Evolutionary conservation across 208 protist species (phyloP), one percentile per base, ranked within the genome.

Genomic region (Willaertia magna): DNA sequence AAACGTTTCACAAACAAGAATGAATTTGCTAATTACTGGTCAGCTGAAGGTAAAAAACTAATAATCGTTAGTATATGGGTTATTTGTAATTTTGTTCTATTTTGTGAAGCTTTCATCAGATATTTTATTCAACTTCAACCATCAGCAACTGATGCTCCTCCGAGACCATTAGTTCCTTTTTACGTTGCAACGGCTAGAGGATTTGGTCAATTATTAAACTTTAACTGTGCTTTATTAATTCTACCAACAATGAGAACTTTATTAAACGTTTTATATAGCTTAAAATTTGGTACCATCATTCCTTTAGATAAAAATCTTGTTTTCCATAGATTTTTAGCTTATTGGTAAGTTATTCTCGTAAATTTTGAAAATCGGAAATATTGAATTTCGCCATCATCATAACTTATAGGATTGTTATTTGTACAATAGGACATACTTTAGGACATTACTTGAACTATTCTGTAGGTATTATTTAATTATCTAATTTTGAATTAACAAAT

Each of bases 251-350:
- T 85, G 81, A 43, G 81, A 76, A 78, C 81, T 18, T 14, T 85
- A 7, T 30, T 79, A 7, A 79, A 79, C n/a, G 43, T 79, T 26
- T 26, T 49, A 30, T 7, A 42, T 34, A 51, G 85, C 12, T 90
- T 89, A 4, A 87, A 89, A 44, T 40, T 92, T 16, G 85, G 85
- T 79, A 79, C 59, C 20, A 90, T 88, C 74, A 4, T 92, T 40
- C 90, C 90, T 67, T 81, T 94, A 4, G 92, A 94, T 74, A 90
- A 92, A 39, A 90, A 89, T 82, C 89, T 94, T 46, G 44, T 76
- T 14, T 93, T 93, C 76, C 92, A 94, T 85, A 87, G 84, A 51
- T 74, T 67, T n/a, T 48, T 88, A 42, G 91, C 89, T 9, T 93
- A 84, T 67, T 49, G 59, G 42, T 47, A 49, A 9, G n/a, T 59